Conservation (phyloP, 1,284 basidiomycete genomes). For the Xerocomus nothofagi region DNA sequence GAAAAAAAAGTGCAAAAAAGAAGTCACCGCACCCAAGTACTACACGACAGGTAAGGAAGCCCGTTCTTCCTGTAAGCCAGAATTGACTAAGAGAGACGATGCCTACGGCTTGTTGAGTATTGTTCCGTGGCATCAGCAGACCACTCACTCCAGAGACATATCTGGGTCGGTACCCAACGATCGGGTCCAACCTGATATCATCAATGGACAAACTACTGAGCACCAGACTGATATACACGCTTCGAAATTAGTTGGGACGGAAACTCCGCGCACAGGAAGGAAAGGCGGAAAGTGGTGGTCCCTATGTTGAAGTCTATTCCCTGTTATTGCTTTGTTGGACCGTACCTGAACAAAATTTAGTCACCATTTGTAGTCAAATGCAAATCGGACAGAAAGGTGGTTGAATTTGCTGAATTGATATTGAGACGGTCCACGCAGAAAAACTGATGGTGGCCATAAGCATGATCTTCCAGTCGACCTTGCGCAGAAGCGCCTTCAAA, state of each 20-base stretch:
- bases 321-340: too few species aligned
- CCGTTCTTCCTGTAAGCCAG: conserved; percentile 55
- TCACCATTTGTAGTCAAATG: conserved; percentile 53
- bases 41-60: conserved; percentile 49
- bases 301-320: conserved; percentile 60
- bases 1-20: background rate
- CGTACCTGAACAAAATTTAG: too few species aligned
- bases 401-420: conserved; percentile 62
- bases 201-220: background rate
- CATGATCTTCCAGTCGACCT: conserved; percentile 52
- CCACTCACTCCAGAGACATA: conserved; percentile 37
- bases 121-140: background rate
- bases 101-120: conserved; percentile 31
- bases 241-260: conserved; percentile 73
- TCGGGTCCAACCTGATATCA: conserved; percentile 55
- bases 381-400: conserved; percentile 67
- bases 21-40: conserved; percentile 40
- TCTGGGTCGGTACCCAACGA: conserved; percentile 65
- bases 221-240: conserved; percentile 37
- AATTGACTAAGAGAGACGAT: conserved; percentile 52
- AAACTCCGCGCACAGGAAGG: conserved; percentile 61
- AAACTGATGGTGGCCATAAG: conserved; percentile 49
- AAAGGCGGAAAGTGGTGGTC: conserved; percentile 55
- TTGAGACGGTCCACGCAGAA: conserved; percentile 49
- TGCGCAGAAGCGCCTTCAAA: conserved; percentile 39